Evolutionary conservation across 1,284 basidiomycete species (phyloP).

Genomic region (Tilletiaria anomala): DNA sequence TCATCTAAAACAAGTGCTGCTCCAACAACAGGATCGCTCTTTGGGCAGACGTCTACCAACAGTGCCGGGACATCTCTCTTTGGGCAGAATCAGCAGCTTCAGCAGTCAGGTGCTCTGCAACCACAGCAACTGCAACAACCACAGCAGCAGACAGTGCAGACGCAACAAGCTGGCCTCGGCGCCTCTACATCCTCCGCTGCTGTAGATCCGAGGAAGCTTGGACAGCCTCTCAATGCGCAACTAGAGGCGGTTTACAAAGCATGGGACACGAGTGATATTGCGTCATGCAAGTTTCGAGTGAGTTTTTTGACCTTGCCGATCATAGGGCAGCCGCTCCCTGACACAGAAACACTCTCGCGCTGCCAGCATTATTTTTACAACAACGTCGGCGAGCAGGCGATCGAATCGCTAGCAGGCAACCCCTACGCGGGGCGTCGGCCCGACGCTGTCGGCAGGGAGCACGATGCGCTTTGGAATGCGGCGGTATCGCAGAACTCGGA

Average conservation of each 20-base stretch:
- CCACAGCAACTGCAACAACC: background rate
- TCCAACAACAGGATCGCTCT: background rate
- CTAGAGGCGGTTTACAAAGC: slow-evolving; percentile 29
- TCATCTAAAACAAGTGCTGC: too few species aligned
- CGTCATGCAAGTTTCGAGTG: slow-evolving; percentile 24
- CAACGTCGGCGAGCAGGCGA: slow-evolving; percentile 8
- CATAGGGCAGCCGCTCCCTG: background rate
- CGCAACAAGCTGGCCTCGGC: background rate
- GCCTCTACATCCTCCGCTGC: background rate
- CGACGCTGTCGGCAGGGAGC: slow-evolving; percentile 30
- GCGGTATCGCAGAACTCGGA: slow-evolving; percentile 33
- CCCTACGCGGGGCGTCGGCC: slow-evolving; percentile 19
- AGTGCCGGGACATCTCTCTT: background rate
- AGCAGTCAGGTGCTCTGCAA: background rate
- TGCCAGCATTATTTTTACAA: slow-evolving; percentile 25
- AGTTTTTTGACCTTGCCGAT: background rate
- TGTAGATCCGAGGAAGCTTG: slow-evolving; percentile 18
- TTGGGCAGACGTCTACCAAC: background rate
- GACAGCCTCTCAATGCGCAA: slow-evolving; percentile 14
- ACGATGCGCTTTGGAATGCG: slow-evolving; percentile 29
- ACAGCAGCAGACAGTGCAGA: slow-evolving; percentile 2
- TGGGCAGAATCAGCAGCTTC: slow-evolving; percentile 1
- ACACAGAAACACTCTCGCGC: background rate
- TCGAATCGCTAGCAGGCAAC: slow-evolving; percentile 10
- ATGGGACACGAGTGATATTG: slow-evolving; percentile 29